Conservation (phyloP, 257 asterid species). For the Nicotiana sylvestris region DNA sequence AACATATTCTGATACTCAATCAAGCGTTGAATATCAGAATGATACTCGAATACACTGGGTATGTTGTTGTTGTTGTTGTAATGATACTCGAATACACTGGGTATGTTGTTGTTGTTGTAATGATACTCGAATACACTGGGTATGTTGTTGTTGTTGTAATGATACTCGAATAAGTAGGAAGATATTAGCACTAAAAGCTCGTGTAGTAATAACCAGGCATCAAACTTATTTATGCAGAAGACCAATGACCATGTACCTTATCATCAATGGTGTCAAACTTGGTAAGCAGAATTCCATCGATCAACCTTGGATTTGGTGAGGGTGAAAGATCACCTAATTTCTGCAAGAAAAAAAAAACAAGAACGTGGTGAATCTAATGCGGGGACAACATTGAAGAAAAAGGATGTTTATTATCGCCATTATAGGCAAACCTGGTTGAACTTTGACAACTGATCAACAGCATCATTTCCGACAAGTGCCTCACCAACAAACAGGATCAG, state of each 20-base stretch:
- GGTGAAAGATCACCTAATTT: constrained; percentile 92
- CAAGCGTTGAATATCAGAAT: neutral
- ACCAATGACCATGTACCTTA: constrained; percentile 42
- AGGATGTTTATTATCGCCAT: no score
- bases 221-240: neutral
- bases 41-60: neutral
- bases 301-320: constrained; percentile 75
- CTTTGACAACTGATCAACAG: constrained; percentile 87
- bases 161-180: neutral
- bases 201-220: neutral
- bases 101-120: no score
- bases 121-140: no score
- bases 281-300: constrained; percentile 90
- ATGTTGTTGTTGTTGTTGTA: no score
- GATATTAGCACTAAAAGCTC: neutral
- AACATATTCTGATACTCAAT: neutral
- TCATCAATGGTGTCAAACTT: constrained; percentile 96
- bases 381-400: neutral
- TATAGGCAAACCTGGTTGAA: constrained; percentile 64
- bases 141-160: no score
- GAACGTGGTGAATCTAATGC: neutral
- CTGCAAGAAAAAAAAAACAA: constrained; percentile 32
- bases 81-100: no score
- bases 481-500: constrained; percentile 90
- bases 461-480: constrained; percentile 98